Evolutionary conservation across 257 asterid genomes (phyloP).

Genomic region (Plantago ovata): DNA sequence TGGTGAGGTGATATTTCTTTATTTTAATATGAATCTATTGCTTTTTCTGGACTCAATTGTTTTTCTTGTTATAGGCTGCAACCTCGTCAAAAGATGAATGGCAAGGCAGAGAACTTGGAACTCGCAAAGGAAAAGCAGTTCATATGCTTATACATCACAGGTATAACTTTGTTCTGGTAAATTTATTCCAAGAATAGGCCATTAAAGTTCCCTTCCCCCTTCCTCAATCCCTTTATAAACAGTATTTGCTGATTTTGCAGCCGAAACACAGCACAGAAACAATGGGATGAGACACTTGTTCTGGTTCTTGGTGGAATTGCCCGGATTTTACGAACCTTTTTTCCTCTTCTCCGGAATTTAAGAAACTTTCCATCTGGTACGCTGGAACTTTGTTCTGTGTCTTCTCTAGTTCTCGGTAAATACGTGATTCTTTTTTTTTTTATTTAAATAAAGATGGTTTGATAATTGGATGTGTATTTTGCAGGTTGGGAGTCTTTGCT

Average conservation of each 20-base stretch:
- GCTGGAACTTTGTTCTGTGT: constrained; percentile 6
- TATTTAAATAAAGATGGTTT: background rate
- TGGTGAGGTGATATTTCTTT: constrained; percentile 46
- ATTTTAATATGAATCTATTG: constrained; percentile 11
- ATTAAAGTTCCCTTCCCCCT: constrained; percentile 1
- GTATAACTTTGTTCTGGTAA: constrained; percentile 33
- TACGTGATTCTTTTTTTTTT: constrained; percentile 1
- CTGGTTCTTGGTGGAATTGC: constrained; percentile 92
- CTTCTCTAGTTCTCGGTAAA: constrained; percentile 1
- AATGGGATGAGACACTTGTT: constrained; percentile 99
- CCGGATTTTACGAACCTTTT: constrained; percentile 78
- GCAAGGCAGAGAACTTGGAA: constrained; percentile 99
- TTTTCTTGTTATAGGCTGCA: constrained; percentile 60
- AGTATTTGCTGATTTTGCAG: constrained; percentile 39
- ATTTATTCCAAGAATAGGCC: constrained; percentile 13
- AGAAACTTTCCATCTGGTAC: constrained; percentile 73
- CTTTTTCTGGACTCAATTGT: constrained; percentile 25
- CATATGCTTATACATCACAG: constrained; percentile 99
- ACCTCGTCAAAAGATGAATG: constrained; percentile 98
- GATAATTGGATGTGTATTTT: constrained; percentile 20
- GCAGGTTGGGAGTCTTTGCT: constrained; percentile 95
- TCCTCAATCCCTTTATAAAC: constrained; percentile 13
- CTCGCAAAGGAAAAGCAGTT: constrained; percentile 92
- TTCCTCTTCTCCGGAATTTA: constrained; percentile 71
- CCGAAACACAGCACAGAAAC: constrained; percentile 98